phyloP scores from a whole-genome alignment of 1,284 basidiomycete genomes.

The Heterobasidion occidentale region DNA sequence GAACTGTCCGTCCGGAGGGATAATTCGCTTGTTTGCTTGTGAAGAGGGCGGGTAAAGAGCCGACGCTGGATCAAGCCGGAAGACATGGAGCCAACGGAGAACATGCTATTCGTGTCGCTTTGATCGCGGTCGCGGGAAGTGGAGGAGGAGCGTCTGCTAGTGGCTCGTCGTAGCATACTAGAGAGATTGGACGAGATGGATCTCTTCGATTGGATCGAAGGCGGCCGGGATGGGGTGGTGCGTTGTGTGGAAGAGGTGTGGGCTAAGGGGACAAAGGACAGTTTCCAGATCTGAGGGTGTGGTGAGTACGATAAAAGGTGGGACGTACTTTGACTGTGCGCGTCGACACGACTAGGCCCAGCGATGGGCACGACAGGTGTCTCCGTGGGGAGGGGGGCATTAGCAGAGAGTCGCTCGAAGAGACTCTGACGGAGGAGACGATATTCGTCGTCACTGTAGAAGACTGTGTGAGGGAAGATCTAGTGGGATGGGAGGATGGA shows the following conservation, averaged over 20 bases:
- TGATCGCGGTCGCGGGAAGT: constrained; percentile 30
- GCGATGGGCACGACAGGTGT: constrained; percentile 46
- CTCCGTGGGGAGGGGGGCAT: constrained; percentile 50
- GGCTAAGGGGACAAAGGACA: constrained; percentile 14
- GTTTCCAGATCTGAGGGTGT: constrained; percentile 12
- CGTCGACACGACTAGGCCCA: constrained; percentile 16
- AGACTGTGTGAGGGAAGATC: not conserved
- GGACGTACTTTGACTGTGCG: constrained; percentile 7
- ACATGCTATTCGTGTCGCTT: constrained; percentile 47
- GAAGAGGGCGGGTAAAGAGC: constrained; percentile 28
- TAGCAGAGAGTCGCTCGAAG: constrained; percentile 63
- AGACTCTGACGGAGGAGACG: constrained; percentile 67
- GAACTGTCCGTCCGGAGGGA: constrained; percentile 35
- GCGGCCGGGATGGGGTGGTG: constrained; percentile 39
- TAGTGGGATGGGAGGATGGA: not conserved
- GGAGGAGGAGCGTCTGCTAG: constrained; percentile 37
- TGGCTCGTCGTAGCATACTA: constrained; percentile 50
- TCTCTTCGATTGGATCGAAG: constrained; percentile 52
- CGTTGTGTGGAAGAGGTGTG: constrained; percentile 44
- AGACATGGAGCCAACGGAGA: constrained; percentile 39
- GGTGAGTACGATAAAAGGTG: constrained; percentile 4
- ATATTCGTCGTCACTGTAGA: constrained; percentile 68
- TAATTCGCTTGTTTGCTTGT: constrained; percentile 40
- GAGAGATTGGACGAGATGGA: constrained; percentile 56
- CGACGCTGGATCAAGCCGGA: constrained; percentile 30